Evolutionary conservation across 2,329 filamentous ascomycete species (phyloP).

Genomic region (Penicillium sp.): DNA sequence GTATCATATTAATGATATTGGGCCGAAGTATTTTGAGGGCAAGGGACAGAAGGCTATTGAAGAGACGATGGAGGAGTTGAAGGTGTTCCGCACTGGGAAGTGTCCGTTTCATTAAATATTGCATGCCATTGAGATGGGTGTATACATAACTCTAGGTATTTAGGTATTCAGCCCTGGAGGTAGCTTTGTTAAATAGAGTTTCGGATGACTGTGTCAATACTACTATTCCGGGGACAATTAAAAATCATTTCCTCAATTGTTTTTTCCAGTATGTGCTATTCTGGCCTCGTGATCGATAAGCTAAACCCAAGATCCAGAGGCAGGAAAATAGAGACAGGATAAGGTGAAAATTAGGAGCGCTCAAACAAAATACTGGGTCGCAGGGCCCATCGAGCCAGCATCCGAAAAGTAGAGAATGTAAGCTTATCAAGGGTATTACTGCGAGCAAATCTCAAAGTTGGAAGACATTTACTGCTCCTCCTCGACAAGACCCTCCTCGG

Average conservation of each 20-base stretch:
- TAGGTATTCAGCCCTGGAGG: too few relatives aligned
- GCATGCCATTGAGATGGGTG: neutral
- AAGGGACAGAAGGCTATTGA: constrained; percentile 44
- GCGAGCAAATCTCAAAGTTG: constrained; percentile 33
- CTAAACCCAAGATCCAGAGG: constrained; percentile 16
- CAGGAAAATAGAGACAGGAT: constrained; percentile 37
- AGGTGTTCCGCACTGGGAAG: constrained; percentile 42
- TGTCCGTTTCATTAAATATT: constrained; percentile 49
- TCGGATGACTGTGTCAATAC: neutral
- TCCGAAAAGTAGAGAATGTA: constrained; percentile 31
- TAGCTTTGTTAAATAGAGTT: neutral
- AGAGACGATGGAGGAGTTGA: constrained; percentile 45
- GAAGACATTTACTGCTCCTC: constrained; percentile 63
- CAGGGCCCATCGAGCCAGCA: constrained; percentile 20
- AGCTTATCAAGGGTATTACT: constrained; percentile 40
- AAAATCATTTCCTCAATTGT: constrained; percentile 26
- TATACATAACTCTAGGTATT: too few relatives aligned
- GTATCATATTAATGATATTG: constrained; percentile 57
- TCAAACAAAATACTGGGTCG: constrained; percentile 37
- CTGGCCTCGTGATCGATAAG: constrained; percentile 19
- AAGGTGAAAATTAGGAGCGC: constrained; percentile 36
- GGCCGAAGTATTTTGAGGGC: constrained; percentile 57
- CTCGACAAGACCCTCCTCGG: constrained; percentile 76
- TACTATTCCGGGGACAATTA: neutral
- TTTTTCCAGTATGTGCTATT: constrained; percentile 38